Evolutionary conservation across 345 rosid species (phyloP).

Genomic region (Salix suchowensis): DNA sequence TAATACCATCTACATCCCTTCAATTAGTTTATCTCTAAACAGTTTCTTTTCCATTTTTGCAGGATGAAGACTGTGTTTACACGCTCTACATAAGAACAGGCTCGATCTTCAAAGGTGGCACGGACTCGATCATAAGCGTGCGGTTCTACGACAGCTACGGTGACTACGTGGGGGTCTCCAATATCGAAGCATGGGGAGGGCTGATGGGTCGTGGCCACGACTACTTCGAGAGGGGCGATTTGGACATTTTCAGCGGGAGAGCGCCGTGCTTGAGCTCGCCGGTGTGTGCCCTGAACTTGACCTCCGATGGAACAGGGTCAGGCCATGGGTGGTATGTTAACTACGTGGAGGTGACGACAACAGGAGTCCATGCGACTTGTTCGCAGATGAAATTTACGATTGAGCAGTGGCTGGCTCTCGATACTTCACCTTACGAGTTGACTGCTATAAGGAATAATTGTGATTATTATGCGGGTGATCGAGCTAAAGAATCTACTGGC

Average conservation of each 20-base stretch:
- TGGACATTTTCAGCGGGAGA: conserved; percentile 80
- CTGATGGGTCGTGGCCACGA: conserved; percentile 65
- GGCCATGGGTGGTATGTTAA: conserved; percentile 88
- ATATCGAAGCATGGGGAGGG: conserved; percentile 81
- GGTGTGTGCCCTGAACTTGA: conserved; percentile 63
- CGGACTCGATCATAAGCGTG: conserved; percentile 62
- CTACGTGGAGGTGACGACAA: conserved; percentile 69
- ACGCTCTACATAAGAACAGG: conserved; percentile 70
- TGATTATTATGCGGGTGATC: background rate
- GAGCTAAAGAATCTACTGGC: background rate
- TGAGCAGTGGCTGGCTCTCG: conserved; percentile 89
- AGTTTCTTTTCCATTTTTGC: conserved; percentile 13
- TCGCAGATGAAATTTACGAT: conserved; percentile 50
- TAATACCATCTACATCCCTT: background rate
- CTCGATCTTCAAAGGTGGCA: conserved; percentile 73
- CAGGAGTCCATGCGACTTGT: conserved; percentile 58
- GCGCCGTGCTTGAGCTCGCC: conserved; percentile 51
- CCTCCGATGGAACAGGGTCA: conserved; percentile 68
- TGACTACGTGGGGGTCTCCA: conserved; percentile 27
- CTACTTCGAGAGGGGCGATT: conserved; percentile 85
- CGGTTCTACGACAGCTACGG: conserved; percentile 48
- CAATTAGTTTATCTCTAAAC: background rate
- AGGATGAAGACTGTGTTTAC: conserved; percentile 46
- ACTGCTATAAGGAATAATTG: conserved; percentile 53
- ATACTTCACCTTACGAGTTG: conserved; percentile 59